Percentiles rank a stretch among this genome's conserved stretches.
Evolutionary conservation across 2,329 filamentous ascomycete species (phyloP).

Genomic region (Arthrobotrys megalospora): DNA sequence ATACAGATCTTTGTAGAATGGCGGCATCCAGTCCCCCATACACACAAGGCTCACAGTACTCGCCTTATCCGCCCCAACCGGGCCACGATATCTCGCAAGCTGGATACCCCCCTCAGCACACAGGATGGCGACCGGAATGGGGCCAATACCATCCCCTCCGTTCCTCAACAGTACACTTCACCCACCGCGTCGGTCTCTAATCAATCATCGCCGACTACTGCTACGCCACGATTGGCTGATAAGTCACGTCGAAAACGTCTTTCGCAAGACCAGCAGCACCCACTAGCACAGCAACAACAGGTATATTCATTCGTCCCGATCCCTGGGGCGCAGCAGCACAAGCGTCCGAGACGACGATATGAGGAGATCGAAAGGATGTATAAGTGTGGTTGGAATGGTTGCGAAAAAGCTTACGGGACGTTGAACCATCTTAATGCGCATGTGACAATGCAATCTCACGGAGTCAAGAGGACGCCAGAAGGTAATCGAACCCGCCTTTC

Average conservation of each 20-base stretch:
- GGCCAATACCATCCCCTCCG: conserved; percentile 61
- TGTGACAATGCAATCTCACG: conserved; percentile 98
- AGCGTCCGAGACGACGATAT: conserved; percentile 90
- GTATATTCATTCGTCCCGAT: conserved; percentile 99
- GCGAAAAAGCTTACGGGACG: conserved; percentile 98
- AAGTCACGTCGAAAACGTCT: conserved; percentile 61
- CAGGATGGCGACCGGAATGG: conserved; percentile 59
- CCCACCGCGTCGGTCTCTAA: conserved; percentile 64
- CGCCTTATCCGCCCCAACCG: conserved; percentile 59
- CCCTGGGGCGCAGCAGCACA: conserved; percentile 96
- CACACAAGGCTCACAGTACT: conserved; percentile 59
- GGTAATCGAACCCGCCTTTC: conserved; percentile 74
- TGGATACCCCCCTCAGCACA: conserved; percentile 54
- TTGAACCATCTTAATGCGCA: conserved; percentile 98
- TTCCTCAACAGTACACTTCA: conserved; percentile 60
- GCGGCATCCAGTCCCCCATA: conserved; percentile 61
- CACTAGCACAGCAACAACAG: conserved; percentile 72
- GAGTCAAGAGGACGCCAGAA: conserved; percentile 94
- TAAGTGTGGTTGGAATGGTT: conserved; percentile 98
- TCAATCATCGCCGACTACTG: conserved; percentile 58
- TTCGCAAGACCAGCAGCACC: conserved; percentile 67
- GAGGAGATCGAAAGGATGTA: conserved; percentile 99
- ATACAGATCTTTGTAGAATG: conserved; percentile 56
- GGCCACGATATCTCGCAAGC: conserved; percentile 60
- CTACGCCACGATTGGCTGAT: conserved; percentile 54